phyloP scores from a whole-genome alignment of 225 moss, liverwort and hornwort genomes.

The Lunularia cruciata region DNA sequence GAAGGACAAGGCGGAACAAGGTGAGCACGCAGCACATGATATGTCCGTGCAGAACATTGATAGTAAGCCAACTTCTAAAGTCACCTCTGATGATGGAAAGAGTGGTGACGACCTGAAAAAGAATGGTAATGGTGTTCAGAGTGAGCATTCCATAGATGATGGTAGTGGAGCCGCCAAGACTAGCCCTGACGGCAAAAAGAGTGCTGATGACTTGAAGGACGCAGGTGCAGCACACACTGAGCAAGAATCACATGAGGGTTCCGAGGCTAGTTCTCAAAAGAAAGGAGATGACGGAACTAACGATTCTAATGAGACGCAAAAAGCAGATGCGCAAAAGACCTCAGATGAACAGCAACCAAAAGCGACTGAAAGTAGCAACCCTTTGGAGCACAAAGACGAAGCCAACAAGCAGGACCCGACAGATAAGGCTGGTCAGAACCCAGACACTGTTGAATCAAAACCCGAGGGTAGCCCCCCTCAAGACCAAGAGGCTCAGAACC shows the following conservation, averaged over 20 bases:
- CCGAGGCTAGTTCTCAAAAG: not conserved
- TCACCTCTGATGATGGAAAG: not conserved
- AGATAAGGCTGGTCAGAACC: not conserved
- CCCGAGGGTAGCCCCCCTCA: not conserved
- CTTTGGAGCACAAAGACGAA: not conserved
- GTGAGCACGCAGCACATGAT: not conserved
- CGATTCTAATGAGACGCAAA: not conserved
- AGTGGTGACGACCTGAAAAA: not conserved
- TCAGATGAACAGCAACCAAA: conserved; percentile 4
- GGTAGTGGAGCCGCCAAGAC: not conserved
- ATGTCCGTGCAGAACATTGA: not conserved
- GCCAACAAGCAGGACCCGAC: not conserved
- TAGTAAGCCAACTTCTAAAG: not conserved
- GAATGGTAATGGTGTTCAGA: not conserved
- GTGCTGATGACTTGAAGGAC: conserved; percentile 23
- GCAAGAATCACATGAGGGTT: not conserved
- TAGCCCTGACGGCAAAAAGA: not conserved
- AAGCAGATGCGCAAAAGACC: not conserved
- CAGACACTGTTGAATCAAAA: conserved; percentile 12
- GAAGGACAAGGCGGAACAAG: not conserved
- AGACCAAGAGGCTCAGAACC: not conserved
- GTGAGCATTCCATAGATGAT: not conserved
- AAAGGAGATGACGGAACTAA: not conserved
- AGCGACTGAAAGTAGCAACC: not conserved
- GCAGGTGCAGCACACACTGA: not conserved